These are phyloP conservation scores for Parascedosporium putredinis DNA, from an alignment of 2,329 filamentous ascomycete genomes.

Conservation along the genomic window DNA sequence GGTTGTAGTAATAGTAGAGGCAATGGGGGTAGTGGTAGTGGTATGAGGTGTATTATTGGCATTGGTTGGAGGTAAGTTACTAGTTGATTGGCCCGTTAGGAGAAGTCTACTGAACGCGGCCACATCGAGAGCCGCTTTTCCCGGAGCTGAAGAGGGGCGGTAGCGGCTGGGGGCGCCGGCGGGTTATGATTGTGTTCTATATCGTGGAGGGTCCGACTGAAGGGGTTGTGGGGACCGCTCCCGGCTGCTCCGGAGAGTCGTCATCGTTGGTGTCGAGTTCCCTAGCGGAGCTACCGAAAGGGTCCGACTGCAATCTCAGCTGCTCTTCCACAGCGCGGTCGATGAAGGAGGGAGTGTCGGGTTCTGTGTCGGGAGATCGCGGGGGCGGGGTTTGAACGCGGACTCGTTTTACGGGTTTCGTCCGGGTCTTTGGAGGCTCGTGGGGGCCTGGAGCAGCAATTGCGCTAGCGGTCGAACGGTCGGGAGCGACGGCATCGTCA, in stretches of 20 bases:
- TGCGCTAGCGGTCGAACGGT: neutral
- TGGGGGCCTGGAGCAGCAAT: neutral
- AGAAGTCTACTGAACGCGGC: conserved; percentile 68
- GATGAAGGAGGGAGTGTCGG: neutral
- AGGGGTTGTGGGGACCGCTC: conserved; percentile 28
- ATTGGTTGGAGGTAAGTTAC: conserved; percentile 17
- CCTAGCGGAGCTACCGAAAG: conserved; percentile 20
- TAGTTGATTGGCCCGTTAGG: conserved; percentile 51
- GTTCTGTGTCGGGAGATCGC: conserved; percentile 36
- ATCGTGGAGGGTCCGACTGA: conserved; percentile 44
- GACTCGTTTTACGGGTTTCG: conserved; percentile 55
- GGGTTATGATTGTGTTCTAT: conserved; percentile 26
- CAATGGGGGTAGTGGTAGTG: neutral
- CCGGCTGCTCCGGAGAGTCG: neutral
- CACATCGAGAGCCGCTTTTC: conserved; percentile 47
- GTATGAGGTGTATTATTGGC: neutral
- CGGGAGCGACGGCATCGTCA: neutral
- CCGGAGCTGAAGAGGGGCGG: conserved; percentile 10
- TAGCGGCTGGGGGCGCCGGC: neutral
- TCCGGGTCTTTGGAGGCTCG: neutral
- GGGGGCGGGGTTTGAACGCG: conserved; percentile 56
- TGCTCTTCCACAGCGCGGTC: neutral
- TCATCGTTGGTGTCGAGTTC: conserved; percentile 15
- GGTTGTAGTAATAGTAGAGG: neutral
- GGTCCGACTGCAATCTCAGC: conserved; percentile 15